Evolutionary conservation across 148 eudicot genomes (phyloP), one percentile per base, ranked within the genome.

Genomic region (Rheum nobile): DNA sequence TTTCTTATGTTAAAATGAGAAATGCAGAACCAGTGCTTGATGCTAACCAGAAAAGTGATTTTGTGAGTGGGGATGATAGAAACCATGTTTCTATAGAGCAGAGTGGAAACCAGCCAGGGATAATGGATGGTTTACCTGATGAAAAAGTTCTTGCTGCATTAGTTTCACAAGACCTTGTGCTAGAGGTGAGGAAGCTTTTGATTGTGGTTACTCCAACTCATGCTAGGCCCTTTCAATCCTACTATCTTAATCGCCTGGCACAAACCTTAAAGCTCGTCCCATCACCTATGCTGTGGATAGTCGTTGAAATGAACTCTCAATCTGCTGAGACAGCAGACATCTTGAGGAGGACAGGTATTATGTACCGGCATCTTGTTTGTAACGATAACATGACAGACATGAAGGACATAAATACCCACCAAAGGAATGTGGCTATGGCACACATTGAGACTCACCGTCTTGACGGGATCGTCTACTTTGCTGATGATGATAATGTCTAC

Each of bases 301-400:
- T 92, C 26, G 91, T 92, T 75, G 98, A 92, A 44, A 88, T 90
- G 93, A 80, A 76, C 42, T 80, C 85, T 74, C 93, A 87, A 81
- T 88, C 96, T 70, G 72, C 77, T 8, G 96, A 86, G 82, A 88
- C 91, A 65, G 86, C 93, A 50, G 89, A 84, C 24, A 73, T 87
- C 43, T 81, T 92, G 86, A 88, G 93, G 81, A 87, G 82, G 74
- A 83, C 80, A 11, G 96, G 98, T 26, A 89, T 92, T 76, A 83
- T 88, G 87, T 92, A 88, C 80, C 79, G 98, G 80, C 98, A 92
- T 82, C 85, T 92, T 26, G 91, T 85, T 29, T 88, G 91, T 83
- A 73, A 73, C 7, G 79, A 82, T 83, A 92, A 90, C 81, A 50
- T 80, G 55, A 87, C 91, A 6, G 89, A 82, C n/a, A 50, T 85